Percentiles rank a stretch among this genome's conserved stretches.
phyloP scores from a whole-genome alignment of 768 basidiomycete genomes.

The Pulveroboletus sp. region DNA sequence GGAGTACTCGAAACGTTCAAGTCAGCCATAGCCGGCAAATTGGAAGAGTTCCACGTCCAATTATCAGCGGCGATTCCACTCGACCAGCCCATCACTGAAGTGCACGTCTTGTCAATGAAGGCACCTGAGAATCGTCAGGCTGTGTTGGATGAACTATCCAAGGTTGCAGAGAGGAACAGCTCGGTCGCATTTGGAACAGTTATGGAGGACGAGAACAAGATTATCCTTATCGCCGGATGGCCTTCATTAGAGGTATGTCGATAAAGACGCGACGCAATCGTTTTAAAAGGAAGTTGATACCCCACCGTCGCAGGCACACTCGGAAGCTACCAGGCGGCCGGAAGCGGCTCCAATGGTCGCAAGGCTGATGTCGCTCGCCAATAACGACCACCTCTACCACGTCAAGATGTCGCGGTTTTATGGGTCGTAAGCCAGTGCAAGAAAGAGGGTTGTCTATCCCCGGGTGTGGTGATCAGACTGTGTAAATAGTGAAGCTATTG shows the following conservation, averaged over 20 bases:
- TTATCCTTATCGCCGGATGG: constrained; percentile 21
- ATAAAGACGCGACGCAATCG: not conserved
- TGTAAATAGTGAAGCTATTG: not conserved
- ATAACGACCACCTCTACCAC: constrained; percentile 13
- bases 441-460: not conserved
- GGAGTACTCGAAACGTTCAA: constrained; percentile 1
- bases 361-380: constrained; percentile 11
- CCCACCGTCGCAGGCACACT: constrained; percentile 12
- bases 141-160: constrained; percentile 9
- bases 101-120: constrained; percentile 19
- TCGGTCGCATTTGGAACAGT: constrained; percentile 18
- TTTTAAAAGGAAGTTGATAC: not conserved
- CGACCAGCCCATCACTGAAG: constrained; percentile 22
- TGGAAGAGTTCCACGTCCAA: constrained; percentile 19
- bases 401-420: constrained; percentile 1
- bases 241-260: constrained; percentile 20
- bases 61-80: constrained; percentile 17
- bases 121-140: constrained; percentile 17
- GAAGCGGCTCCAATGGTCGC: constrained; percentile 1
- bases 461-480: not conserved
- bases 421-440: too few relatives aligned
- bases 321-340: constrained; percentile 4
- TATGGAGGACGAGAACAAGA: constrained; percentile 19
- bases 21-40: constrained; percentile 2
- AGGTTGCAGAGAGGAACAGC: constrained; percentile 7